Conservation (phyloP, 2,329 filamentous ascomycete genomes). For the Sporothrix euskadiensis region DNA sequence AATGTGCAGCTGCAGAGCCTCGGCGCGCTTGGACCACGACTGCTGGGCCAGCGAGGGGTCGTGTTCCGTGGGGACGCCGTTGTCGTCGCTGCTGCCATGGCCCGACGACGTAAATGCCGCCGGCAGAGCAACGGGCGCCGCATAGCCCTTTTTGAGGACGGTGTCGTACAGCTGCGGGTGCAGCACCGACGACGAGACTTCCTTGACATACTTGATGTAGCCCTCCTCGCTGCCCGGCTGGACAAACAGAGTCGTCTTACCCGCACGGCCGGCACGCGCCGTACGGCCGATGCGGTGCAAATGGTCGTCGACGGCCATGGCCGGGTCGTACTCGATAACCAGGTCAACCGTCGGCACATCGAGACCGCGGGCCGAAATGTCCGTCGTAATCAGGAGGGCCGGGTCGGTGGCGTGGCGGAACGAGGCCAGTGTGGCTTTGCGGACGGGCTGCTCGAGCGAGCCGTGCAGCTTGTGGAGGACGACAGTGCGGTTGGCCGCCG, state of each 20-base stretch:
- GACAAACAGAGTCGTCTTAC: conserved; percentile 85
- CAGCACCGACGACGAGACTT: conserved; percentile 44
- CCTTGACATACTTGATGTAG: conserved; percentile 72
- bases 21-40: conserved; percentile 48
- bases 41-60: conserved; percentile 44
- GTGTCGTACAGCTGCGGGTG: conserved; percentile 55
- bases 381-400: conserved; percentile 85
- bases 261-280: conserved; percentile 84
- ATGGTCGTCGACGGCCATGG: conserved; percentile 91
- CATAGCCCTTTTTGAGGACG: conserved; percentile 66
- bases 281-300: conserved; percentile 93
- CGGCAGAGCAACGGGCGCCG: conserved; percentile 62
- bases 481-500: conserved; percentile 70
- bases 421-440: conserved; percentile 79
- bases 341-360: conserved; percentile 94
- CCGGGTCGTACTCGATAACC: conserved; percentile 93
- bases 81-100: conserved; percentile 54
- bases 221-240: conserved; percentile 89
- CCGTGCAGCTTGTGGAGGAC: conserved; percentile 85
- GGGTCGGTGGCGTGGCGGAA: conserved; percentile 75
- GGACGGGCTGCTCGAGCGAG: conserved; percentile 81
- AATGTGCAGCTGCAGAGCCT: conserved; percentile 59
- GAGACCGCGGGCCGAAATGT: conserved; percentile 91
- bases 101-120: conserved; percentile 48
- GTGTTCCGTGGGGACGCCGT: conserved; percentile 43